Evolutionary conservation across 2,329 filamentous ascomycete genomes (phyloP).

Genomic region (Talaromyces sp.): DNA sequence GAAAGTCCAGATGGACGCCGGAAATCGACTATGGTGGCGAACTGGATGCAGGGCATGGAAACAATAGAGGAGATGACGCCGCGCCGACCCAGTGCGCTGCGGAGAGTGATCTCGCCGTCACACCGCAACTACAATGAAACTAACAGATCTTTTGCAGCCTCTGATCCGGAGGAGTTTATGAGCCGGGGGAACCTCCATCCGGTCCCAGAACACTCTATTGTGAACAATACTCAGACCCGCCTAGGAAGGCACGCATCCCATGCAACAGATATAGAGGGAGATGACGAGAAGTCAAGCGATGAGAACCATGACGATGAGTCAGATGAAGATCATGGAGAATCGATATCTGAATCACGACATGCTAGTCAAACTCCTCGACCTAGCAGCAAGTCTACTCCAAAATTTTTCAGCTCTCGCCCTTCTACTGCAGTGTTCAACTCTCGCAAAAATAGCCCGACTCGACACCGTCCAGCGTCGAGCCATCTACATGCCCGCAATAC

Average conservation of each 20-base stretch:
- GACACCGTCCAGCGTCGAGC: constrained; percentile 37
- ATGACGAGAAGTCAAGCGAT: constrained; percentile 83
- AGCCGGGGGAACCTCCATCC: constrained; percentile 31
- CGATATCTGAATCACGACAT: constrained; percentile 21
- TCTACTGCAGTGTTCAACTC: constrained; percentile 43
- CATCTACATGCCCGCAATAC: constrained; percentile 66
- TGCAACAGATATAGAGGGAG: constrained; percentile 79
- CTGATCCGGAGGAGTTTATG: constrained; percentile 54
- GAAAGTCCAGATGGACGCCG: constrained; percentile 61
- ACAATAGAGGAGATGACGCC: constrained; percentile 57
- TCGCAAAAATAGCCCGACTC: constrained; percentile 33
- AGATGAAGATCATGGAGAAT: constrained; percentile 21
- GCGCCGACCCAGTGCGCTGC: constrained; percentile 54
- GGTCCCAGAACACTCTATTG: constrained; percentile 35
- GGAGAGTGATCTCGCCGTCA: constrained; percentile 36
- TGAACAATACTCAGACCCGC: constrained; percentile 27
- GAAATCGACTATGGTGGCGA: constrained; percentile 75
- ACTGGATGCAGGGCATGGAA: constrained; percentile 78
- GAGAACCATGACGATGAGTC: constrained; percentile 56
- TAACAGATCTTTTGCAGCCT: constrained; percentile 50
- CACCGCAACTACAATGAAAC: constrained; percentile 50
- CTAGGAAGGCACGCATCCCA: constrained; percentile 46
- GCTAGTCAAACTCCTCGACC: constrained; percentile 19
- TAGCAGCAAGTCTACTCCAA: constrained; percentile 28
- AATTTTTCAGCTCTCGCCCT: constrained; percentile 37